Evolutionary conservation across 75 land plant species (phyloP).

Genomic region (Isoetes taiwanensis): DNA sequence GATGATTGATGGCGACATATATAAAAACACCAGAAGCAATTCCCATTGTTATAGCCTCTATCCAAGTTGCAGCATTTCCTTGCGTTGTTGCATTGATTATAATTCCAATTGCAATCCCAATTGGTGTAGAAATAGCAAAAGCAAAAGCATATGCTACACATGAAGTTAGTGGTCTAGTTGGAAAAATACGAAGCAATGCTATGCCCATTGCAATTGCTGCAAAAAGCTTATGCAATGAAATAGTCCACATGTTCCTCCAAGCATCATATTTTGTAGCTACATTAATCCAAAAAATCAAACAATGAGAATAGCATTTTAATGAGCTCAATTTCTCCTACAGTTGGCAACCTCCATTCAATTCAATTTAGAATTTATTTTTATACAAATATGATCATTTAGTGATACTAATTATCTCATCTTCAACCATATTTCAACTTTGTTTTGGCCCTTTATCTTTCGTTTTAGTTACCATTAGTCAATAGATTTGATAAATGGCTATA

Average conservation of each 20-base stretch:
- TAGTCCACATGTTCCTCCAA: constrained; percentile 62
- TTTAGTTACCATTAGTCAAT: too few relatives aligned
- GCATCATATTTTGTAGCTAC: constrained; percentile 53
- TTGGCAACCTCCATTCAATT: too few relatives aligned
- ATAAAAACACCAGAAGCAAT: constrained; percentile 63
- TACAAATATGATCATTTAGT: too few relatives aligned
- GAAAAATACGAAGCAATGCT: constrained; percentile 48
- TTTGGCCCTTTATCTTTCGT: too few relatives aligned
- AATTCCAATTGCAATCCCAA: constrained; percentile 75
- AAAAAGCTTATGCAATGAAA: constrained; percentile 64
- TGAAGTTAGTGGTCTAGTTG: constrained; percentile 35
- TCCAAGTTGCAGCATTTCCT: constrained; percentile 53
- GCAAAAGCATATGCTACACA: constrained; percentile 46
- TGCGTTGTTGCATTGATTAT: constrained; percentile 53
- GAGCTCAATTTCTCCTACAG: too few relatives aligned
- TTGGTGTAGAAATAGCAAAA: constrained; percentile 58
- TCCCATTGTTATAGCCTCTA: constrained; percentile 69
- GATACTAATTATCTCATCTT: too few relatives aligned
- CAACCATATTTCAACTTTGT: too few relatives aligned
- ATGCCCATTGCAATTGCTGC: constrained; percentile 83
- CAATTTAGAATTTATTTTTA: too few relatives aligned
- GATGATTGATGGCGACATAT: constrained; percentile 69
- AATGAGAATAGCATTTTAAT: too few relatives aligned
- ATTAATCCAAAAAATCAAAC: too few relatives aligned
- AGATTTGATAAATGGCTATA: too few relatives aligned